Percentiles rank a stretch among this genome's conserved stretches.
Conservation (phyloP, 192 early-diverging fungal species). For the Cetraspora pellucida region DNA sequence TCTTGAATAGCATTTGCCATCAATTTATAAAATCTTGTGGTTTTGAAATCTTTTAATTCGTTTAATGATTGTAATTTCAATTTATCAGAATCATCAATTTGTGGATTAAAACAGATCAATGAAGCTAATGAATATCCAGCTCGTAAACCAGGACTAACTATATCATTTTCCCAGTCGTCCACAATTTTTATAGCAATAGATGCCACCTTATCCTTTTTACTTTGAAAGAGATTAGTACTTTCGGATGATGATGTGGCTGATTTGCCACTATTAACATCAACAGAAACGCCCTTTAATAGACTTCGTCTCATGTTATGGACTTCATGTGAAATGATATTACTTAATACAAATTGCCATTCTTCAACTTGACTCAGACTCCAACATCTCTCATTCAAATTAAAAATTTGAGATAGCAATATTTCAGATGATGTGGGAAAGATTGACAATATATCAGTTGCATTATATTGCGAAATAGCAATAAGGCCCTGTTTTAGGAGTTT, state of each 20-base stretch:
- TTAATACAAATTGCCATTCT: slow-evolving; percentile 42
- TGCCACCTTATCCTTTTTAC: slow-evolving; percentile 35
- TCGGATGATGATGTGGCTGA: neutral
- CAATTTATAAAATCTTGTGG: slow-evolving; percentile 47
- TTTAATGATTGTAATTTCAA: neutral
- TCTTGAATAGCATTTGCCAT: slow-evolving; percentile 54
- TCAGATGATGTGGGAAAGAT: slow-evolving; percentile 46
- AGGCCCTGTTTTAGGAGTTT: slow-evolving; percentile 41
- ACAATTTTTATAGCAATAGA: slow-evolving; percentile 42
- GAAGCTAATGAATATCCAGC: slow-evolving; percentile 51
- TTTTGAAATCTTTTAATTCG: slow-evolving; percentile 20
- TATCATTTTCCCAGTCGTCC: slow-evolving; percentile 50
- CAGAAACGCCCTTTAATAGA: slow-evolving; percentile 48
- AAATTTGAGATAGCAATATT: slow-evolving; percentile 32
- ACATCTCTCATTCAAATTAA: slow-evolving; percentile 32
- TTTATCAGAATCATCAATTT: neutral
- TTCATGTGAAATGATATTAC: slow-evolving; percentile 54
- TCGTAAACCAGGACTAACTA: slow-evolving; percentile 54
- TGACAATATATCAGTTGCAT: slow-evolving; percentile 44
- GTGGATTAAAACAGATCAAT: slow-evolving; percentile 15
- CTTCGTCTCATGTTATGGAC: slow-evolving; percentile 54
- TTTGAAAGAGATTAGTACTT: neutral
- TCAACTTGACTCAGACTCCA: slow-evolving; percentile 24
- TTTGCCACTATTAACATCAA: neutral
- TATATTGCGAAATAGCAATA: slow-evolving; percentile 46